phyloP scores from a whole-genome alignment of 306 rosid genomes.

The Vigna radiata region DNA sequence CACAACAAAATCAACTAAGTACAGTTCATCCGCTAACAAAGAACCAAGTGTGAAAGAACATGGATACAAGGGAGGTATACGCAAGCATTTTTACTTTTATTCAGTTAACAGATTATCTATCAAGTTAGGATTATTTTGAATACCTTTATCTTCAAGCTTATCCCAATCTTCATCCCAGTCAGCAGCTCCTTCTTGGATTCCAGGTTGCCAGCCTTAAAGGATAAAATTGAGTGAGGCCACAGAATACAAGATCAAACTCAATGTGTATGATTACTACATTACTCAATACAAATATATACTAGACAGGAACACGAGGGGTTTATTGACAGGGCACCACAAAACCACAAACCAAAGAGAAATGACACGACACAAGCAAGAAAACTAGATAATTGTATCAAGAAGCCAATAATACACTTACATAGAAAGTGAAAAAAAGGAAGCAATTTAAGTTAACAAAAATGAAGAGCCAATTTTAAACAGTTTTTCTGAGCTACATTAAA shows the following conservation, averaged over 20 bases:
- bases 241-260: slow-evolving; percentile 29
- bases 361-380: slow-evolving; percentile 4
- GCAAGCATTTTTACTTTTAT: background rate
- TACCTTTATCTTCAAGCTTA: slow-evolving; percentile 94
- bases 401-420: background rate
- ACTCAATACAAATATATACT: slow-evolving; percentile 29
- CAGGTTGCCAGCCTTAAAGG: slow-evolving; percentile 90
- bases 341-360: slow-evolving; percentile 20
- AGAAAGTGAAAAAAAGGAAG: background rate
- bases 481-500: slow-evolving; percentile 15
- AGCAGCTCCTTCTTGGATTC: slow-evolving; percentile 89
- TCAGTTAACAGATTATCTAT: no score
- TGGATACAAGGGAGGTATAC: background rate
- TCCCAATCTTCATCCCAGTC: slow-evolving; percentile 99
- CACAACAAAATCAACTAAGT: slow-evolving; percentile 8
- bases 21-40: slow-evolving; percentile 1
- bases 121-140: no score
- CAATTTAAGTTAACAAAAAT: slow-evolving; percentile 25
- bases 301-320: slow-evolving; percentile 6
- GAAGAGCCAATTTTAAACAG: slow-evolving; percentile 23
- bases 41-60: slow-evolving; percentile 2
- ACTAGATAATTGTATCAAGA: background rate
- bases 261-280: slow-evolving; percentile 11
- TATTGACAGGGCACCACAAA: slow-evolving; percentile 22
- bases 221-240: slow-evolving; percentile 38